Percentiles rank a stretch among this genome's conserved stretches.
phyloP scores from a whole-genome alignment of 139 green algal species.

The Tetradesmus obliquus region DNA sequence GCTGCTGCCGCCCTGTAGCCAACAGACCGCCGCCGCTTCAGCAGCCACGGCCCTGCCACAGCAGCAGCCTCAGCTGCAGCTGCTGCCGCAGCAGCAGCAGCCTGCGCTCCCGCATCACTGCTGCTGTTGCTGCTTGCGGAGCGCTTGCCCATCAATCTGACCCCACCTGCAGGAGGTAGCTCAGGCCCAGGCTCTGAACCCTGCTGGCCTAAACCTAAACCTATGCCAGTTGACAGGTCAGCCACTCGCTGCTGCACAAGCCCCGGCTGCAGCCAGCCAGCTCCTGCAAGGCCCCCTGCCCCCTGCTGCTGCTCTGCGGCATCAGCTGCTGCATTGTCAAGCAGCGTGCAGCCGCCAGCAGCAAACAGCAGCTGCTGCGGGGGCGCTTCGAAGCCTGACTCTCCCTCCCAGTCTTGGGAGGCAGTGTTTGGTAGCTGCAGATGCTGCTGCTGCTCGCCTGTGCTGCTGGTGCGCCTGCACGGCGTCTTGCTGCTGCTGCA shows the following conservation, averaged over 20 bases:
- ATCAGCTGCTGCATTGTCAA: background rate
- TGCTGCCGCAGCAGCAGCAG: background rate
- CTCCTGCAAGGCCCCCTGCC: background rate
- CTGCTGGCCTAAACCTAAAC: background rate
- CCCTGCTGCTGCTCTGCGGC: background rate
- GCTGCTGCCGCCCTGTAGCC: background rate
- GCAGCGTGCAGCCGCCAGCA: background rate
- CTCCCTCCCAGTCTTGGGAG: background rate
- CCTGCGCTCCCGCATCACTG: background rate
- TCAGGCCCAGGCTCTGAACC: background rate
- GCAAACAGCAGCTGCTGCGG: background rate
- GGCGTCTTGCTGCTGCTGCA: background rate
- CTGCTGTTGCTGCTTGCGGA: slow-evolving; percentile 5
- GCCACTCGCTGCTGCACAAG: background rate
- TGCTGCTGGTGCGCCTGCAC: background rate
- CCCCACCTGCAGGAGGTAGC: background rate
- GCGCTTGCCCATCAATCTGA: background rate
- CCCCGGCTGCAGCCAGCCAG: background rate
- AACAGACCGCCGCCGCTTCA: background rate
- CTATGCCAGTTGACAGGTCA: background rate
- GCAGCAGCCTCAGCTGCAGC: background rate
- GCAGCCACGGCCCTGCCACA: background rate
- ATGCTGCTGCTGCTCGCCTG: background rate
- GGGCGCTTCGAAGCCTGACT: background rate
- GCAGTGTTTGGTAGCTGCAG: background rate